A percentile compares a stretch with the other conserved stretches of the same genome.
phyloP scores from a whole-genome alignment of 1,284 basidiomycete species.

The Marasmius tenuissimus region DNA sequence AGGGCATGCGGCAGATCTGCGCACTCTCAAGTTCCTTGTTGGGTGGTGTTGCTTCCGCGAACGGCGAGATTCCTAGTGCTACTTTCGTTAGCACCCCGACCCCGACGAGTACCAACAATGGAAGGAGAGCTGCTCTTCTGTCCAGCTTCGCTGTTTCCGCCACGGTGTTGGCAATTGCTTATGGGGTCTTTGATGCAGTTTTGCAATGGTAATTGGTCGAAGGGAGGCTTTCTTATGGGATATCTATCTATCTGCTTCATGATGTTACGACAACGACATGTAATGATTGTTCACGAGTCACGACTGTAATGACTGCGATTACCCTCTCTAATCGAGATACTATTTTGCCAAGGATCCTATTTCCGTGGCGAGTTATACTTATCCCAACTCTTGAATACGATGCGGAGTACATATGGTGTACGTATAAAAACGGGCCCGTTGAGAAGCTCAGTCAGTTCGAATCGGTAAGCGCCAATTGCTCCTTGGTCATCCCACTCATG shows the following conservation, averaged over 20 bases:
- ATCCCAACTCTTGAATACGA: too few species aligned
- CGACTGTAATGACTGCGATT: background rate
- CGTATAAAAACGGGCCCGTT: too few species aligned
- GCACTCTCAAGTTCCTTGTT: slow-evolving; percentile 50
- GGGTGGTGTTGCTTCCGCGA: slow-evolving; percentile 46
- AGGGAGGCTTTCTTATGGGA: background rate
- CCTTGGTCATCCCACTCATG: too few species aligned
- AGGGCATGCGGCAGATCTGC: slow-evolving; percentile 53
- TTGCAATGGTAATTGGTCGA: background rate
- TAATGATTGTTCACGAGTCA: background rate
- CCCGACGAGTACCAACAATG: background rate
- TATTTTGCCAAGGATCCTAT: background rate
- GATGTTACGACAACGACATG: background rate
- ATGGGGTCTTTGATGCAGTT: background rate
- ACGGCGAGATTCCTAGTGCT: slow-evolving; percentile 38
- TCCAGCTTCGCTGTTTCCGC: background rate
- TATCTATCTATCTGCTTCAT: background rate
- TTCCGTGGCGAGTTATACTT: too few species aligned
- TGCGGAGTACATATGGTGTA: too few species aligned
- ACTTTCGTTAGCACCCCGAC: background rate
- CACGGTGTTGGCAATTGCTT: background rate
- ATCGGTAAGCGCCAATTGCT: too few species aligned
- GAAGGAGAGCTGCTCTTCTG: background rate
- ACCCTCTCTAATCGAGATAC: background rate
- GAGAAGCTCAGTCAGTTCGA: too few species aligned